Evolutionary conservation across 2,329 filamentous ascomycete genomes (phyloP), one percentile per base, ranked within the genome.

Genomic region (Meredithiella fracta): DNA sequence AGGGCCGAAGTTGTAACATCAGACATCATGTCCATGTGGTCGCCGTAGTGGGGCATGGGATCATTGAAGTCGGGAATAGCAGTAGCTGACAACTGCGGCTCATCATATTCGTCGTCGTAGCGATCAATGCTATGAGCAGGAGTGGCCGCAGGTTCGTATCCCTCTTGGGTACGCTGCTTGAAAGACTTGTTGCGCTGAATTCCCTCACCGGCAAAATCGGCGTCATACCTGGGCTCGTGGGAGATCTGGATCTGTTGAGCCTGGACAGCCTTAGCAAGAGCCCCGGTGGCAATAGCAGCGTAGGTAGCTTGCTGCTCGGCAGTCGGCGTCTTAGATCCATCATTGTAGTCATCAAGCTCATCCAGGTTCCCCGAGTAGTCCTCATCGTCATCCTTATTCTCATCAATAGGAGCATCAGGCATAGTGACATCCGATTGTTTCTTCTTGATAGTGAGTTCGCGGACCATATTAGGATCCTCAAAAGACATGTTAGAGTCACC

Each of bases 1-100:
- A 94, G 80, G 52, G 90, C 75, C 0, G 90, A 95, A 2, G 88
- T 88, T 64, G 94, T 94, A 17, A 89, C 94, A 49, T 80, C 83
- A 15, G 87, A 76, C 59, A 94, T 88, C 20, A 56, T 49, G 38
- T 79, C 76, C 9, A 76, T 72, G 1, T 70, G 62, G 61, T 86
- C 84, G 3, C 84, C 87, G 63, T 86, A 81, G 64, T 90, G 88
- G 0, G 85, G 86, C 72, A 90, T 78, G 3, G 85, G 83, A 62
- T 90, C 74, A 57, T 82, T 70, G 37, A 78, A 69, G 60, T 83
- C 76, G 2, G 87, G 87, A 15, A 51, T 51, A 14, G 49, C 29
- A 20, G 14, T 34, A 51, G 49, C 49, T 15, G 25, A 29, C 29
- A 51, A 20, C 15, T 34, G 49, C 7, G 49, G 29, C 49, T 51